Percentiles rank a stretch among this genome's conserved stretches.
Evolutionary conservation across 805 yeast species (phyloP).

Genomic region (Candida anglica): DNA sequence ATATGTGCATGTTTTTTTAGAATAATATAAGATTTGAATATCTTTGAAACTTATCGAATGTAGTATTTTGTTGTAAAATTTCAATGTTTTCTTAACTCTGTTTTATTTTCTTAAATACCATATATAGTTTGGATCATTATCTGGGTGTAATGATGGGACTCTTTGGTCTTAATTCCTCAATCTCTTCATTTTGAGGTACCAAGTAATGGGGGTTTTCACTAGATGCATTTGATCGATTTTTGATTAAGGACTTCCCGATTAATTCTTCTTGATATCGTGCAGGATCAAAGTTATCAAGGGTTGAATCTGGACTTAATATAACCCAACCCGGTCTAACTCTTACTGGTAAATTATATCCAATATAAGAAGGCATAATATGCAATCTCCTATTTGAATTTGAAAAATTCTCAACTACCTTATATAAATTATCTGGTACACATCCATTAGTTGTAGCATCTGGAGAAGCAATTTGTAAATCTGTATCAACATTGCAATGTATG

Average conservation of each 20-base stretch:
- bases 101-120: no score
- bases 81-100: no score
- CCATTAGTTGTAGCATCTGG: slow-evolving; percentile 12
- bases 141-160: slow-evolving; percentile 46
- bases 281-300: slow-evolving; percentile 62
- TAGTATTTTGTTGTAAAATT: no score
- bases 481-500: slow-evolving; percentile 89
- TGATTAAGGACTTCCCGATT: slow-evolving; percentile 25
- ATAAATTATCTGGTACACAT: slow-evolving; percentile 64
- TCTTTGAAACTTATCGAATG: no score
- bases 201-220: slow-evolving; percentile 29
- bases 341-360: slow-evolving; percentile 63
- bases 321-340: slow-evolving; percentile 87
- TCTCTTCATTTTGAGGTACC: slow-evolving; percentile 67
- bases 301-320: slow-evolving; percentile 76
- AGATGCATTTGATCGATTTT: slow-evolving; percentile 6
- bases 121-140: not conserved
- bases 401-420: slow-evolving; percentile 84
- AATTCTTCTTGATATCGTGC: slow-evolving; percentile 27
- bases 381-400: slow-evolving; percentile 76
- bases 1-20: no score
- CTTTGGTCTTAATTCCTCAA: slow-evolving; percentile 79
- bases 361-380: slow-evolving; percentile 75
- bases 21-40: no score
- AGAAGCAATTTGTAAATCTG: slow-evolving; percentile 73